Conservation (phyloP, 208 protist genomes). For the Eutreptiella sp. region DNA sequence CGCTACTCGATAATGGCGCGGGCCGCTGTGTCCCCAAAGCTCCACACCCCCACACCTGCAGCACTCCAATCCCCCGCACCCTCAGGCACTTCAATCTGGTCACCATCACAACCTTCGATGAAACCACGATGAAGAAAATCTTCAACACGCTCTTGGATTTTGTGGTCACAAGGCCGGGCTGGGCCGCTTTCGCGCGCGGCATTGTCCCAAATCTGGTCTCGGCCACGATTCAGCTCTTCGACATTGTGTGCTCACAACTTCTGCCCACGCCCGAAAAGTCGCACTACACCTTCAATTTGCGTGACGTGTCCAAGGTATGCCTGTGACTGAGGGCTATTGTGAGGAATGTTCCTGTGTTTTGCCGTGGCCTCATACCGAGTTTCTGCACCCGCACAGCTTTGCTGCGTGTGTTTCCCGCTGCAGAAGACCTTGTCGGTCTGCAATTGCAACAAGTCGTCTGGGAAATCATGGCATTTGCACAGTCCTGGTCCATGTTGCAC, state of each 20-base stretch:
- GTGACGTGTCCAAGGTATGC: constrained; percentile 61
- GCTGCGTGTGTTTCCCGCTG: no score
- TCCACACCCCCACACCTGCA: no score
- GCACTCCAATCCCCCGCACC: no score
- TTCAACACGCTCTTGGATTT: neutral
- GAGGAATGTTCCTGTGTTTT: no score
- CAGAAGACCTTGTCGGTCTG: no score
- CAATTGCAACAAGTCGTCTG: no score
- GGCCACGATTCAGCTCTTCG: constrained; percentile 48
- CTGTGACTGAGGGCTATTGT: constrained; percentile 27
- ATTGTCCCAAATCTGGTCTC: constrained; percentile 25
- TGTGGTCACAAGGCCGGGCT: constrained; percentile 33
- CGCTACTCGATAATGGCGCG: no score
- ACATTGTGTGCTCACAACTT: constrained; percentile 30
- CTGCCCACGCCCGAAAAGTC: constrained; percentile 63
- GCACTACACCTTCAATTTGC: constrained; percentile 74
- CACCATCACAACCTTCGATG: constrained; percentile 74
- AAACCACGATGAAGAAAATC: neutral
- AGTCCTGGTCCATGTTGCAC: no score
- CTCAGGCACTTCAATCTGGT: constrained; percentile 89
- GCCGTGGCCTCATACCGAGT: no score
- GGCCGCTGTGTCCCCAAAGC: no score
- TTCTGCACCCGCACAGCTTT: no score
- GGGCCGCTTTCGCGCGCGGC: neutral
- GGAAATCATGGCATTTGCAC: no score